Evolutionary conservation across 345 rosid species (phyloP), one percentile per base, ranked within the genome.

Genomic region (Murraya paniculata): DNA sequence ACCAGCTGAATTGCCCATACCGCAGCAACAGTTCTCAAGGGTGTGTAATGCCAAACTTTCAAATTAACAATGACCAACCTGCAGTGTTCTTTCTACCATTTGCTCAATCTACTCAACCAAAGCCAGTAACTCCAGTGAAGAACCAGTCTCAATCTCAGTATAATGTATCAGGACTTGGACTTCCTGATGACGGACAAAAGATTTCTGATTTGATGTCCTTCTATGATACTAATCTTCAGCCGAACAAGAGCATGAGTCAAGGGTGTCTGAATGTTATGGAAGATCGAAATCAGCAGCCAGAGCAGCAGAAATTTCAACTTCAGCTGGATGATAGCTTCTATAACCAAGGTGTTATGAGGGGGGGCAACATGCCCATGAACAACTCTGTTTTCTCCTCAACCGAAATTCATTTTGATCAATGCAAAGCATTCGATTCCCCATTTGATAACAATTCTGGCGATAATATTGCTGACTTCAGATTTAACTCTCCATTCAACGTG

Each of bases 101-200:
- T 77, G 67, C 81, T 78, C 93, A 89, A 79, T 60, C 84, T 5
- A 8, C 36, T 74, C 77, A 74, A 7, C 59, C 35, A n/a, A 61
- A 75, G 73, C 72, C 85, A 1, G 31, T 77, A 14, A 36, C 81
- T 25, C 28, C 77, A 22, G 62, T 66, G 4, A 50, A 25, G 61
- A 73, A 30, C 30, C 86, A 62, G 74, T 31, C 64, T 1, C 38
- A 82, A 22, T 59, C 90, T 2, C 50, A 75, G 11, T 73, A 82
- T 71, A 81, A 79, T 77, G 79, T 86, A 68, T 65, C 88, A 4
- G 87, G 88, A 64, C 81, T 77, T 53, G 87, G 89, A 65, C 89
- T 90, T 83, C 81, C 92, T 0, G 91, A 88, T 64, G 88, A 88
- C 10, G 97, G 87, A n/a, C 86, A 88, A 65, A 85, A 84, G 78